Conservation (phyloP, 2,329 filamentous ascomycete species). For the Chaetomiaceae sp. region DNA sequence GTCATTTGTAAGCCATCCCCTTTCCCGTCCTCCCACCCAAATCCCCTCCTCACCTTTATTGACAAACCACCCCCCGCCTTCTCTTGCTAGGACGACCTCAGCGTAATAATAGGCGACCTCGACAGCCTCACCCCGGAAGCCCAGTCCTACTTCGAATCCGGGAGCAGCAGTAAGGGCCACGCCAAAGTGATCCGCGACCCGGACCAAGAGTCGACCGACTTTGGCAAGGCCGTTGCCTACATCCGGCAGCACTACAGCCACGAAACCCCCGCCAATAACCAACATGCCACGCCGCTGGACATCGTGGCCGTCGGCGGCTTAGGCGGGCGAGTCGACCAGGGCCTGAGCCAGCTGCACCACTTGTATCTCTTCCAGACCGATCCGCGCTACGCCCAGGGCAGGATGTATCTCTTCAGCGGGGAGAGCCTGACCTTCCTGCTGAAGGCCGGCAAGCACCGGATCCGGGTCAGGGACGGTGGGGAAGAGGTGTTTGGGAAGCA, state of each 20-base stretch:
- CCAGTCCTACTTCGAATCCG: conserved; percentile 59
- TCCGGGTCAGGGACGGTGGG: conserved; percentile 56
- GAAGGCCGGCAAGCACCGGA: conserved; percentile 60
- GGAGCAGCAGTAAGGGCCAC: conserved; percentile 31
- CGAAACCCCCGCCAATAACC: not conserved
- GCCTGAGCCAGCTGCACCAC: conserved; percentile 82
- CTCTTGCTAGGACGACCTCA: conserved; percentile 49
- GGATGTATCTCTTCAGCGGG: conserved; percentile 75
- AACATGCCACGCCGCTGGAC: conserved; percentile 38
- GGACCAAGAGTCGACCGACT: conserved; percentile 90
- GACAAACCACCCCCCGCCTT: not conserved
- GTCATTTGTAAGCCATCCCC: conserved; percentile 34
- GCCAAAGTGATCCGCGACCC: conserved; percentile 61
- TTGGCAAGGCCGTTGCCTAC: conserved; percentile 71
- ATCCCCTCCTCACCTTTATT: not conserved
- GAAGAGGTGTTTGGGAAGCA: conserved; percentile 65
- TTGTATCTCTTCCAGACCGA: conserved; percentile 61
- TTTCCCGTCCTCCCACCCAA: not conserved
- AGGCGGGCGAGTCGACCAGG: conserved; percentile 88
- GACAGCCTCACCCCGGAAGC: conserved; percentile 70
- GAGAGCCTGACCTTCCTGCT: conserved; percentile 79
- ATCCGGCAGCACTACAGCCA: conserved; percentile 41
- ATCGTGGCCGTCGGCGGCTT: conserved; percentile 82
- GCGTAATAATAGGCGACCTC: conserved; percentile 81
- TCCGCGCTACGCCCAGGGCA: conserved; percentile 45